phyloP scores from a whole-genome alignment of 129 eudicot genomes.

The Tagetes patula region DNA sequence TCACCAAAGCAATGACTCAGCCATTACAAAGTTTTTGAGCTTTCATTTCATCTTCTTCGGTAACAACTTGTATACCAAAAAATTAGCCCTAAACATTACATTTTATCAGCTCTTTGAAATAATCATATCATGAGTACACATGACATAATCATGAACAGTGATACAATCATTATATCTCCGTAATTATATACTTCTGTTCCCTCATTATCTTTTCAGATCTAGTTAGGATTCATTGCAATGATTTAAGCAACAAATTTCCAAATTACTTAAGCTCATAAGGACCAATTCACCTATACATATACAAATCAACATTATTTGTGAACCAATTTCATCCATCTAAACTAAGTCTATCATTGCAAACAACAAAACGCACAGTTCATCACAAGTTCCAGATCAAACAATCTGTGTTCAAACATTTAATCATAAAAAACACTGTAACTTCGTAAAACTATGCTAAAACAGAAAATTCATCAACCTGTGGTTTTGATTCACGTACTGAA shows the following conservation, averaged over 20 bases:
- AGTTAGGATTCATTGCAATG: too few relatives aligned
- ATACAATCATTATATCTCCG: not conserved
- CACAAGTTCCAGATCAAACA: too few relatives aligned
- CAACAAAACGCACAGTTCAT: not conserved
- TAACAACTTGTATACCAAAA: too few relatives aligned
- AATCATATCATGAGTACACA: conserved; percentile 42
- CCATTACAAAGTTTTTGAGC: too few relatives aligned
- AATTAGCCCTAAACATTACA: not conserved
- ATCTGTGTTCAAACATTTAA: not conserved
- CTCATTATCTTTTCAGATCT: not conserved
- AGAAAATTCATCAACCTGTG: not conserved
- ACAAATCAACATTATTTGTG: not conserved
- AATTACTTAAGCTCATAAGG: not conserved
- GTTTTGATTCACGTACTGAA: not conserved
- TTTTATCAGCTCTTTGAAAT: not conserved
- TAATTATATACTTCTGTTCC: not conserved
- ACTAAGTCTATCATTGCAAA: not conserved
- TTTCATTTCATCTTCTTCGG: too few relatives aligned
- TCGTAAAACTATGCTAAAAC: not conserved
- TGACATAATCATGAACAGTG: not conserved
- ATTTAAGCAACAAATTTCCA: not conserved
- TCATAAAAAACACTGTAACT: not conserved
- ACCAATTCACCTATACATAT: too few relatives aligned
- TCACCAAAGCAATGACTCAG: not conserved
- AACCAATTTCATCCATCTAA: not conserved